Conservation (phyloP, 495 filamentous ascomycete species). For the Lepraria neglecta region DNA sequence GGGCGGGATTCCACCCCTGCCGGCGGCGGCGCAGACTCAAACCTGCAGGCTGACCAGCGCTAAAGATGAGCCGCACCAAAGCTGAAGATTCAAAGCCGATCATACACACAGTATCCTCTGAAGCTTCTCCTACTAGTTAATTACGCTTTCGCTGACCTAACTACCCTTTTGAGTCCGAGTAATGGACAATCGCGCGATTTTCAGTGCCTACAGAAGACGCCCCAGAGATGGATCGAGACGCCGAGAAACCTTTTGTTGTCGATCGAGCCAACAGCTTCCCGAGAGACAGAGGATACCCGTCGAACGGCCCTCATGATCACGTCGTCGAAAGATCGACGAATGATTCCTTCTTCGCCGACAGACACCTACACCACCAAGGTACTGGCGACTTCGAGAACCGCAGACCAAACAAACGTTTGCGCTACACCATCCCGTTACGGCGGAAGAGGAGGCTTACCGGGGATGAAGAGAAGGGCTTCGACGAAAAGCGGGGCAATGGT, state of each 20-base stretch:
- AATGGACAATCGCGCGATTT: conserved; percentile 6
- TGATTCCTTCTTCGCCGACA: background rate
- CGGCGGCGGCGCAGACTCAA: background rate
- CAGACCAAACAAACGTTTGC: conserved; percentile 9
- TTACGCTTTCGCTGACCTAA: background rate
- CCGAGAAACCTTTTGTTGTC: conserved; percentile 9
- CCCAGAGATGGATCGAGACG: conserved; percentile 11
- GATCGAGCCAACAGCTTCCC: conserved; percentile 11
- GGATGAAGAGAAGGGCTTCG: conserved; percentile 6
- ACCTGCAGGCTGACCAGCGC: conserved; percentile 6
- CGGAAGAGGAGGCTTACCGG: background rate
- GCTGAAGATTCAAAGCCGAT: background rate
- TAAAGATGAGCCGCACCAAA: conserved; percentile 11
- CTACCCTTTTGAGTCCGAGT: background rate
- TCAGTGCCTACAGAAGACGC: background rate
- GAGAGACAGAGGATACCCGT: conserved; percentile 8
- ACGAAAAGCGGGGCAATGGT: background rate
- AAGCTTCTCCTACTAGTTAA: background rate
- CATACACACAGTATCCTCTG: too few relatives aligned
- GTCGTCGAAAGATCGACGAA: background rate
- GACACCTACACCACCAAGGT: background rate
- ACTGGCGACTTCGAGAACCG: conserved; percentile 12
- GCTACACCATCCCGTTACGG: conserved; percentile 12
- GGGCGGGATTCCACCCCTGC: background rate
- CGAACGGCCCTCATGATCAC: background rate